Evolutionary conservation across 225 moss, liverwort and hornwort species (phyloP).

Genomic region (Bryoerythrophyllum caledonicum): DNA sequence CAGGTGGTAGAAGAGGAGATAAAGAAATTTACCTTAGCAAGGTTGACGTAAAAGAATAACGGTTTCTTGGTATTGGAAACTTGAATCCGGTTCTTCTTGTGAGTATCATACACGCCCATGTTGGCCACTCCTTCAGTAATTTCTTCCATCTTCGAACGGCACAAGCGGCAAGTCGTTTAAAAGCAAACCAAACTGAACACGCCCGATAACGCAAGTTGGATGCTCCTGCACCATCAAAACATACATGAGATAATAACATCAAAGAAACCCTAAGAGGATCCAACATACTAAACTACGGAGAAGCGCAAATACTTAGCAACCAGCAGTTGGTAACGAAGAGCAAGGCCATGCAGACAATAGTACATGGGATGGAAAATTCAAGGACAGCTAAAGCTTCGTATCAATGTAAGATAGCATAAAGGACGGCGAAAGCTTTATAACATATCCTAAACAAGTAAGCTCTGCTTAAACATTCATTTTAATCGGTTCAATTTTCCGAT

Average conservation of each 20-base stretch:
- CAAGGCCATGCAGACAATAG: neutral
- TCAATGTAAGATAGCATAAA: neutral
- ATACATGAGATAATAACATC: neutral
- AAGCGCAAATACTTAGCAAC: neutral
- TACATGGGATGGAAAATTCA: neutral
- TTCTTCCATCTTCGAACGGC: constrained; percentile 57
- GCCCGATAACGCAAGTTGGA: neutral
- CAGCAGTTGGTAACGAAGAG: neutral
- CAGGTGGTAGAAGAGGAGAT: neutral
- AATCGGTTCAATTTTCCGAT: neutral
- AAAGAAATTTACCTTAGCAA: constrained; percentile 58
- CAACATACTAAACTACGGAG: neutral
- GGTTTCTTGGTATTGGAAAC: constrained; percentile 87
- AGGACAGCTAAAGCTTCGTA: neutral
- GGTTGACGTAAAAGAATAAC: constrained; percentile 80
- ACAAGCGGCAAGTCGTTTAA: constrained; percentile 16
- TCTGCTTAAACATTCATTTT: neutral
- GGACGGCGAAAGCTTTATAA: neutral
- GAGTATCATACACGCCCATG: constrained; percentile 55
- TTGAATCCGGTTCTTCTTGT: constrained; percentile 85
- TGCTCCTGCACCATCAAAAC: constrained; percentile 2
- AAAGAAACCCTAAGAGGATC: neutral
- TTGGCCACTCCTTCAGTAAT: constrained; percentile 57
- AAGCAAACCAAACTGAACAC: neutral
- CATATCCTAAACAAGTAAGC: neutral